A percentile compares a stretch with the other conserved stretches of the same genome.
Evolutionary conservation across 2,329 filamentous ascomycete genomes (phyloP).

Genomic region (Dactylellina leptospora): DNA sequence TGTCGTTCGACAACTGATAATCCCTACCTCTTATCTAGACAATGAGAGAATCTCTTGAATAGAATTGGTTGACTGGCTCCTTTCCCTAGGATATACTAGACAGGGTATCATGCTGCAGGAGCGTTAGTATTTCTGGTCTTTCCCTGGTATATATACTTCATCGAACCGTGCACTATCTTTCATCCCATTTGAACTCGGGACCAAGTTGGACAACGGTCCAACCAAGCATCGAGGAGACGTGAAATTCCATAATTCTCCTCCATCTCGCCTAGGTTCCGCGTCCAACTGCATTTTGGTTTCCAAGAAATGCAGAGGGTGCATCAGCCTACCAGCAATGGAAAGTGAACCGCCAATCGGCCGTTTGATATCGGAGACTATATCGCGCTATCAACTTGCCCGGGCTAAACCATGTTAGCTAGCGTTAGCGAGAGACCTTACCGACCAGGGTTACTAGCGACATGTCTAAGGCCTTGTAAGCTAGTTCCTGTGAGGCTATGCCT

Average conservation of each 20-base stretch:
- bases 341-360: slow-evolving; percentile 32
- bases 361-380: slow-evolving; percentile 30
- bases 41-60: slow-evolving; percentile 3
- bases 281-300: slow-evolving; percentile 40
- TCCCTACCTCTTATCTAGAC: slow-evolving; percentile 26
- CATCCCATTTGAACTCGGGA: no score
- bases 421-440: slow-evolving; percentile 29
- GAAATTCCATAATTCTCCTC: no score
- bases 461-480: slow-evolving; percentile 6
- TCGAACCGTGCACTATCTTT: slow-evolving; percentile 20
- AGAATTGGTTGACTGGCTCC: slow-evolving; percentile 14
- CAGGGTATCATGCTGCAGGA: slow-evolving; percentile 25
- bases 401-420: slow-evolving; percentile 35
- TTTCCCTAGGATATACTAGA: slow-evolving; percentile 32
- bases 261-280: slow-evolving; percentile 36
- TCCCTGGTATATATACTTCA: slow-evolving; percentile 41
- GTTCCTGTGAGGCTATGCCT: background rate
- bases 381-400: slow-evolving; percentile 40
- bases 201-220: no score
- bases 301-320: slow-evolving; percentile 43
- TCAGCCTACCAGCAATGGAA: slow-evolving; percentile 46
- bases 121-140: slow-evolving; percentile 27
- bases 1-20: slow-evolving; percentile 4
- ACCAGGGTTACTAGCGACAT: slow-evolving; percentile 15
- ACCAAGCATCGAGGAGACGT: no score